Conservation (phyloP, 2,329 filamentous ascomycete genomes). For the Fusarium sp. region DNA sequence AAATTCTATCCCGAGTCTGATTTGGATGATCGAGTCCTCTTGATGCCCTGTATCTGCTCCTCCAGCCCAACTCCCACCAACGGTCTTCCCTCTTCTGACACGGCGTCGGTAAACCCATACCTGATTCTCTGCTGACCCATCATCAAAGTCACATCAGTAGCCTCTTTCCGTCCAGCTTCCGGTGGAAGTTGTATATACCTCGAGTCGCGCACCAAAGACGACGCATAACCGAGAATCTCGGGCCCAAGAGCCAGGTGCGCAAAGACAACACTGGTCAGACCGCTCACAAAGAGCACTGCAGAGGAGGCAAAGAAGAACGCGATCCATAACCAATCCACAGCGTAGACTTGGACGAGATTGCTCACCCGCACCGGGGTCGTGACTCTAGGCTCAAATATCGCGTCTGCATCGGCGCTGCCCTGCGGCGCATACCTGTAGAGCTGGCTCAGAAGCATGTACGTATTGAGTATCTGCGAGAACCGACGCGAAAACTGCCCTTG, state of each 20-base stretch:
- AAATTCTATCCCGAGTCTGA: background rate
- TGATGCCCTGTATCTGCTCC: background rate
- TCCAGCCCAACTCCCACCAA: background rate
- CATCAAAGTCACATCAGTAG: conserved; percentile 8
- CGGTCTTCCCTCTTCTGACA: background rate
- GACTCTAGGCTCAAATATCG: background rate
- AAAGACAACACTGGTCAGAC: conserved; percentile 14
- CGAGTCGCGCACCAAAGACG: conserved; percentile 21
- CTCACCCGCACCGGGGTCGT: background rate
- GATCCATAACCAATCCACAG: background rate
- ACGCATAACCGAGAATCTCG: conserved; percentile 29
- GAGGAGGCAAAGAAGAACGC: background rate
- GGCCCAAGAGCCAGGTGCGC: conserved; percentile 26
- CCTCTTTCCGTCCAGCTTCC: background rate
- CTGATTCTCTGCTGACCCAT: background rate
- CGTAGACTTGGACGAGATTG: background rate
- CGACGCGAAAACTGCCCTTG: background rate
- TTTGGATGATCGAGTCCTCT: background rate
- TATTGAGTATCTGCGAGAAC: conserved; percentile 21
- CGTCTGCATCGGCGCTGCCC: background rate
- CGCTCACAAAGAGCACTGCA: background rate
- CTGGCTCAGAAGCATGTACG: conserved; percentile 15
- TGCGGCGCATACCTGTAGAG: background rate
- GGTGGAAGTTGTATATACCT: conserved; percentile 2
- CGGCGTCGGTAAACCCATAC: conserved; percentile 1